Conservation (phyloP, 2,329 filamentous ascomycete species). For the Nigrospora oryzae region DNA sequence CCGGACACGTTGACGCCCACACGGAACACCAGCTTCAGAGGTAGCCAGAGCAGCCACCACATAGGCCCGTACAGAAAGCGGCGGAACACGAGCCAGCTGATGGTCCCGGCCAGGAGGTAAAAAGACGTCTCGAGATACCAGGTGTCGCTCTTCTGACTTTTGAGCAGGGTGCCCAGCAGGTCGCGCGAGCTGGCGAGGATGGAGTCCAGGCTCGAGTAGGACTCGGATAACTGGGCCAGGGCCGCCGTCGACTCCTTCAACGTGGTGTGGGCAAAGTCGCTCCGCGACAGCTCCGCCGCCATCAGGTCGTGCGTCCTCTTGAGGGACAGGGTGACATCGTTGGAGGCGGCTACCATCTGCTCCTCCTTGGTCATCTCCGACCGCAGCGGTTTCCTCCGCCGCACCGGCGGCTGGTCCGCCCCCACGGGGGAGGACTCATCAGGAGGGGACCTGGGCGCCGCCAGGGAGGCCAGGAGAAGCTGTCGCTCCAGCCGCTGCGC, state of each 20-base stretch:
- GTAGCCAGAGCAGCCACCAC: slow-evolving; percentile 84
- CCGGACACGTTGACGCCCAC: slow-evolving; percentile 47
- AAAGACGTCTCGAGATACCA: slow-evolving; percentile 94
- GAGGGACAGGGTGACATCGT: slow-evolving; percentile 76
- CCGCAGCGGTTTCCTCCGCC: slow-evolving; percentile 24
- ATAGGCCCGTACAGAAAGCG: slow-evolving; percentile 79
- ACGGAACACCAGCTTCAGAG: slow-evolving; percentile 60
- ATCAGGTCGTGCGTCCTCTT: slow-evolving; percentile 82
- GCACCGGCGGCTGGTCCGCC: slow-evolving; percentile 11
- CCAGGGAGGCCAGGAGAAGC: slow-evolving; percentile 53
- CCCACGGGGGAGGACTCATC: slow-evolving; percentile 24
- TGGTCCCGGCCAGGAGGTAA: slow-evolving; percentile 69
- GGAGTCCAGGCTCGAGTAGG: slow-evolving; percentile 70
- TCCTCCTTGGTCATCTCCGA: slow-evolving; percentile 45
- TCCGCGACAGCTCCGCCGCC: slow-evolving; percentile 73
- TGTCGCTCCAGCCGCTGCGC: slow-evolving; percentile 72
- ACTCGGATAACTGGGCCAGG: slow-evolving; percentile 70
- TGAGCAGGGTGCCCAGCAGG: slow-evolving; percentile 69
- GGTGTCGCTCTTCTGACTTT: slow-evolving; percentile 90
- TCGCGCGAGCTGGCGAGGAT: slow-evolving; percentile 67
- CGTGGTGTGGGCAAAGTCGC: slow-evolving; percentile 83
- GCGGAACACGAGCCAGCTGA: slow-evolving; percentile 79
- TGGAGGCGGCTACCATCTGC: slow-evolving; percentile 64
- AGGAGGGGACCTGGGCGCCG: slow-evolving; percentile 20
- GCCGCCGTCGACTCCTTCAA: slow-evolving; percentile 77